Percentiles rank a stretch among this genome's conserved stretches.
Evolutionary conservation across 75 land plant genomes (phyloP).

Genomic region (Picea sitchensis): DNA sequence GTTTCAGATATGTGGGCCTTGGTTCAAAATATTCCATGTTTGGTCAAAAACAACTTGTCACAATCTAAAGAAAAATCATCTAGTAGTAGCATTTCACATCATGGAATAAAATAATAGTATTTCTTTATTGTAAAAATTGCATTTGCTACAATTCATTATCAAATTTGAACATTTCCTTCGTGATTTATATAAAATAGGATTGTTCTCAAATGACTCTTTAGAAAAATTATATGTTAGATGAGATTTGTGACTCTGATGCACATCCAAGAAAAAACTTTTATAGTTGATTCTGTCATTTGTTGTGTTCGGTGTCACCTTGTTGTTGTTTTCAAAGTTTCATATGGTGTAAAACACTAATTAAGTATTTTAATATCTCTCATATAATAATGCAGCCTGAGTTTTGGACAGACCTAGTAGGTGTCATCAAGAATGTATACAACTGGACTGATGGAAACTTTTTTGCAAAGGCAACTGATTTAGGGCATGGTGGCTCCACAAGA

Average conservation of each 20-base stretch:
- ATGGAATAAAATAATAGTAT: too few relatives aligned
- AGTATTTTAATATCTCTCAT: slow-evolving; percentile 4
- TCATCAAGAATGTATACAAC: slow-evolving; percentile 63
- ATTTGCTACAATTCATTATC: too few relatives aligned
- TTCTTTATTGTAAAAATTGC: too few relatives aligned
- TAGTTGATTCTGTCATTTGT: not conserved
- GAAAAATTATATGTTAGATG: not conserved
- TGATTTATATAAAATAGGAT: too few relatives aligned
- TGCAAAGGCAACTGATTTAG: slow-evolving; percentile 37
- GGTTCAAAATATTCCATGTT: too few relatives aligned
- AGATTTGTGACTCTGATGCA: not conserved
- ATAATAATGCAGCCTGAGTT: slow-evolving; percentile 43
- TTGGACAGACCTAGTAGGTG: slow-evolving; percentile 54
- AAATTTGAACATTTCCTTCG: too few relatives aligned
- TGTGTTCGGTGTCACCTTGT: not conserved
- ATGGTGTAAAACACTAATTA: not conserved
- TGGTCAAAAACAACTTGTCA: too few relatives aligned
- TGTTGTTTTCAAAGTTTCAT: not conserved
- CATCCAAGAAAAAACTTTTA: not conserved
- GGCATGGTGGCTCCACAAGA: slow-evolving; percentile 83
- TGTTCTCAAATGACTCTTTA: not conserved
- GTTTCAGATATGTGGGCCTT: too few relatives aligned
- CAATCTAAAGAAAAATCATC: too few relatives aligned
- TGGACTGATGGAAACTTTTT: slow-evolving; percentile 59
- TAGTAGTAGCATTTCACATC: too few relatives aligned